Base-by-base conservation (phyloP, 805 yeast species). In the Sporopachydermia lactativora region DNA sequence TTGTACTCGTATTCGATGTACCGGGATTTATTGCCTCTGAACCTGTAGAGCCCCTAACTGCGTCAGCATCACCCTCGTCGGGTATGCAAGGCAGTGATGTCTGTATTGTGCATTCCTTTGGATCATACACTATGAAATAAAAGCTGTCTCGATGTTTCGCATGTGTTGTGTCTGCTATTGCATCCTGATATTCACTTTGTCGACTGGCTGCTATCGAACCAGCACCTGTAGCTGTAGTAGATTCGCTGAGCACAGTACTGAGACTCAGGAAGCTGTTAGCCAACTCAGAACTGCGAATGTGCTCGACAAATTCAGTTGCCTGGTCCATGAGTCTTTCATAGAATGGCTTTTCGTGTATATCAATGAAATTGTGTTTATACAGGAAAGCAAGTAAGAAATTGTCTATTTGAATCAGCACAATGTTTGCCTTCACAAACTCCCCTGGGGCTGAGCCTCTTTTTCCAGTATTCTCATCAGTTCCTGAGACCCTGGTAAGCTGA, bases 221-320 rank as follows among this genome's bases (percentile, higher is more conserved):
- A 52, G 53, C 19, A 52, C 42, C 15, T 47, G 46, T 4, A 45
- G 42, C 41, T 52, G 52, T n/a, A 52, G n/a, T n/a, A n/a, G n/a
- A n/a, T n/a, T n/a, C n/a, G 43, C 3, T 43, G 38, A 5, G 40
- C 18, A 42, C 48, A 52, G 34, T 40, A 36, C 15, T 17, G 15
- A 13, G 39, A 15, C 19, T 34, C 31, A 6, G 19, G 11, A 13
- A 48, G 42, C 18, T 14, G 18, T 17, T 39, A 4, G 4, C 39
- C 44, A 2, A 24, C 11, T 3, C 28, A 11, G 3, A 17, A 5
- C 15, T 37, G 8, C 8, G n/a, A 24, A 24, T 24, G n/a, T 24
- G 13, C 31, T 24, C 31, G 13, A 24, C 31, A 24, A 24, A 24
- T n/a, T 24, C 31, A 8, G n/a, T 24, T 24, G 13, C 31, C n/a